These are phyloP conservation scores for Yamadazyma sp. DNA, from an alignment of 805 yeast genomes.

Conservation along the genomic window DNA sequence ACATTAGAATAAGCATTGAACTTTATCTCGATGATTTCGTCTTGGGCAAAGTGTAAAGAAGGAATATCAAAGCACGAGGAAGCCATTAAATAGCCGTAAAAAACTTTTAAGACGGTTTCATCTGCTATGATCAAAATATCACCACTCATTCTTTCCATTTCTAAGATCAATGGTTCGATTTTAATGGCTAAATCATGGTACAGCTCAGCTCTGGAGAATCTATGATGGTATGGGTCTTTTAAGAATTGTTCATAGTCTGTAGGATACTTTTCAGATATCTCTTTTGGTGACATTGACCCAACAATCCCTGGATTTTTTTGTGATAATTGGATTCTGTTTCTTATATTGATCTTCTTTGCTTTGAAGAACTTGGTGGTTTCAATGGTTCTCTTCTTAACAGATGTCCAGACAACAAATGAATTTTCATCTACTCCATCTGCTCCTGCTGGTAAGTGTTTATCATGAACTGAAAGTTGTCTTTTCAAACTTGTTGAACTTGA, in stretches of 20 bases:
- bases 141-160: conserved; percentile 87
- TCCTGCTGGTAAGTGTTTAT: conserved; percentile 43
- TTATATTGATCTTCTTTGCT: conserved; percentile 55
- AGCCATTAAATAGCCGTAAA: conserved; percentile 95
- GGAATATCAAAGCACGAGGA: conserved; percentile 87
- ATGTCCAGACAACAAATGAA: conserved; percentile 89
- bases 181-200: conserved; percentile 95
- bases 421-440: conserved; percentile 59
- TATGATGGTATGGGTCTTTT: conserved; percentile 86
- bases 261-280: conserved; percentile 60
- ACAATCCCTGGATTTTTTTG: conserved; percentile 88
- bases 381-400: conserved; percentile 79
- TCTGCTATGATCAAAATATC: conserved; percentile 91
- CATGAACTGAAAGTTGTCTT: conserved; percentile 26
- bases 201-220: conserved; percentile 90
- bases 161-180: conserved; percentile 87
- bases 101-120: conserved; percentile 81
- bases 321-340: conserved; percentile 78
- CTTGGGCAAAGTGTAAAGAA: conserved; percentile 66
- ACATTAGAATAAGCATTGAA: conserved; percentile 82
- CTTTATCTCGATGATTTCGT: conserved; percentile 81
- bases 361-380: conserved; percentile 71
- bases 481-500: conserved; percentile 5
- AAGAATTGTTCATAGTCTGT: conserved; percentile 63
- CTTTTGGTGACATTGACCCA: conserved; percentile 62